phyloP scores from a whole-genome alignment of 176 grass and related monocot genomes.

The Avena insularis region DNA sequence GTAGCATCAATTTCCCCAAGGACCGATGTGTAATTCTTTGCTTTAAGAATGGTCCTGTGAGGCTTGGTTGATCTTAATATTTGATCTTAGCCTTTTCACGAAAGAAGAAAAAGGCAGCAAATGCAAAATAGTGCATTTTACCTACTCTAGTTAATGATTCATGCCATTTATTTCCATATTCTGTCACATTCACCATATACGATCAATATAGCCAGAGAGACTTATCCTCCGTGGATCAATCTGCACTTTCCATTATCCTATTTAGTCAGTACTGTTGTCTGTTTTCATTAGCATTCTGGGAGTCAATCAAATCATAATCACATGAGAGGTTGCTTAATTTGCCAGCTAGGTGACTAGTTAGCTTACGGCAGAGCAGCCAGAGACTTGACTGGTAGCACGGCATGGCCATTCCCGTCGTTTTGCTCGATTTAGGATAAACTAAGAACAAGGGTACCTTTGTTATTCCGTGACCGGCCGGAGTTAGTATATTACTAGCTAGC shows the following conservation, averaged over 20 bases:
- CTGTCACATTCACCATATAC: neutral
- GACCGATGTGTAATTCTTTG: no score
- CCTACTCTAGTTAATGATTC: no score
- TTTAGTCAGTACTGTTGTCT: neutral
- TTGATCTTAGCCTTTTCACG: no score
- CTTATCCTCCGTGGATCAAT: neutral
- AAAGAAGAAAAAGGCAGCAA: no score
- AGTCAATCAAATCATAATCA: neutral
- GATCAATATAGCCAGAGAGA: neutral
- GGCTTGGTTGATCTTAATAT: no score
- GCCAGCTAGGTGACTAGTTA: neutral
- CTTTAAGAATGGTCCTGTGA: no score
- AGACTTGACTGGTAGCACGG: neutral
- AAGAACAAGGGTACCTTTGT: neutral
- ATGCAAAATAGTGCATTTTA: no score
- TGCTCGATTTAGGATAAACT: conserved; percentile 30
- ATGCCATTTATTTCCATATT: no score
- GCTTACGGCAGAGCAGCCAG: neutral
- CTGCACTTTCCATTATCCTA: neutral
- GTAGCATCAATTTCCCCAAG: no score
- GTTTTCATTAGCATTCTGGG: neutral
- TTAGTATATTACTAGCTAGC: neutral
- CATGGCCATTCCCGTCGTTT: conserved; percentile 20
- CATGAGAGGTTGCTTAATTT: neutral
- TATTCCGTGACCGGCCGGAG: neutral